Evolutionary conservation across 257 asterid species (phyloP).

Genomic region (Dorcoceras hygrometricum): DNA sequence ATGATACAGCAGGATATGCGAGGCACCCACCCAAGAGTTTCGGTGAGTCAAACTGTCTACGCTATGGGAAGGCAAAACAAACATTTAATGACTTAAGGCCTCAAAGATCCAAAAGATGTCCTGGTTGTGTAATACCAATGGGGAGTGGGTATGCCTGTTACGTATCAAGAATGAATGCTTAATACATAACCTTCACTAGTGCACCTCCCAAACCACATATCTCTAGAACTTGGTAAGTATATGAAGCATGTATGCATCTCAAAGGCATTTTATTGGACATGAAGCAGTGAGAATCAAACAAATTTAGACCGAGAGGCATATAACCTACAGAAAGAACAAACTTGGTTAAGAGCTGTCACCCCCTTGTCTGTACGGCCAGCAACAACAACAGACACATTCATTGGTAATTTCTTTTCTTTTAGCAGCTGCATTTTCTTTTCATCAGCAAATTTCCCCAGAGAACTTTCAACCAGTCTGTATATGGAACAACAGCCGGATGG

Average conservation of each 20-base stretch:
- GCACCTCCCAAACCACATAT: neutral
- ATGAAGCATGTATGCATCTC: neutral
- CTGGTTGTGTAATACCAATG: too few relatives aligned
- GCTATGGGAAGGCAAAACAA: too few relatives aligned
- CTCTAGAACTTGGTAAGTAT: constrained; percentile 3
- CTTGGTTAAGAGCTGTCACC: constrained; percentile 90
- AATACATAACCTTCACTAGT: too few relatives aligned
- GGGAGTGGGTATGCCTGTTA: too few relatives aligned
- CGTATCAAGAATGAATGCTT: too few relatives aligned
- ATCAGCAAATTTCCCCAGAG: constrained; percentile 81
- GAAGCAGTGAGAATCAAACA: constrained; percentile 5
- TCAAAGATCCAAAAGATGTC: too few relatives aligned
- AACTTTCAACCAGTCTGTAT: constrained; percentile 65
- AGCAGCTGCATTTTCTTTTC: constrained; percentile 68
- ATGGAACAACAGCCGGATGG: constrained; percentile 21
- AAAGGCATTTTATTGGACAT: neutral
- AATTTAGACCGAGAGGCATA: constrained; percentile 21
- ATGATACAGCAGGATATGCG: neutral
- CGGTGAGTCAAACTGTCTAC: too few relatives aligned
- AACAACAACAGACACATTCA: constrained; percentile 69
- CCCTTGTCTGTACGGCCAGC: constrained; percentile 99
- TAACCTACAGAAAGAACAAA: constrained; percentile 88
- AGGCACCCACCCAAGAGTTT: too few relatives aligned
- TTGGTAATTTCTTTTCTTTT: constrained; percentile 72
- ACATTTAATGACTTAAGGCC: too few relatives aligned